phyloP scores from a whole-genome alignment of 1,284 basidiomycete species.

The Veloboletus limbatus region DNA sequence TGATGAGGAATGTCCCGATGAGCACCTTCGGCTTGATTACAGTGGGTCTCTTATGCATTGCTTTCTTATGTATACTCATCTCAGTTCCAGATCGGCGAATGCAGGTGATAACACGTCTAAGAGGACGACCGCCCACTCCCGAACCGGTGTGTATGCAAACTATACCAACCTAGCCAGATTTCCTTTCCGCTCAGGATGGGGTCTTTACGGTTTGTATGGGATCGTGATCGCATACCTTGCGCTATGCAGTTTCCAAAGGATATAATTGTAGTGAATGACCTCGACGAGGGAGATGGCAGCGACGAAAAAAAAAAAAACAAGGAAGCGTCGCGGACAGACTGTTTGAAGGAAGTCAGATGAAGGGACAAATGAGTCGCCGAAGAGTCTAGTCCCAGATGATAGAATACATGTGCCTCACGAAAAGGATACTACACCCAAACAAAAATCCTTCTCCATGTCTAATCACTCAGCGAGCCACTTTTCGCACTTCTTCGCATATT shows the following conservation, averaged over 20 bases:
- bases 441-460: conserved; percentile 24
- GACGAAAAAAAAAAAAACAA: conserved; percentile 16
- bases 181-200: not conserved
- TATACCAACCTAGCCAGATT: conserved; percentile 11
- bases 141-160: conserved; percentile 31
- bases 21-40: conserved; percentile 62
- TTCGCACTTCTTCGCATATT: conserved; percentile 87
- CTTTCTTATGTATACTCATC: conserved; percentile 6
- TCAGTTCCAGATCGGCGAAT: conserved; percentile 49
- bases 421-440: conserved; percentile 31
- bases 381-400: conserved; percentile 39
- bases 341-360: conserved; percentile 24
- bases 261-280: conserved; percentile 22
- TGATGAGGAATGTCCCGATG: conserved; percentile 65
- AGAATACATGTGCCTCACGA: conserved; percentile 37
- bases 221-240: conserved; percentile 1
- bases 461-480: conserved; percentile 78
- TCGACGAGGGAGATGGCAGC: conserved; percentile 16
- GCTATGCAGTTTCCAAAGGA: conserved; percentile 20
- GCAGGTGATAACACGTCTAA: conserved; percentile 53
- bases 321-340: conserved; percentile 11
- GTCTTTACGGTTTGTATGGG: conserved; percentile 4
- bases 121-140: conserved; percentile 48
- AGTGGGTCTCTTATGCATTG: conserved; percentile 42
- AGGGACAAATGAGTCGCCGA: conserved; percentile 31